A percentile compares a stretch with the other conserved stretches of the same genome.
phyloP scores from a whole-genome alignment of 805 yeast genomes.

The Phaffomyces opuntiae region DNA sequence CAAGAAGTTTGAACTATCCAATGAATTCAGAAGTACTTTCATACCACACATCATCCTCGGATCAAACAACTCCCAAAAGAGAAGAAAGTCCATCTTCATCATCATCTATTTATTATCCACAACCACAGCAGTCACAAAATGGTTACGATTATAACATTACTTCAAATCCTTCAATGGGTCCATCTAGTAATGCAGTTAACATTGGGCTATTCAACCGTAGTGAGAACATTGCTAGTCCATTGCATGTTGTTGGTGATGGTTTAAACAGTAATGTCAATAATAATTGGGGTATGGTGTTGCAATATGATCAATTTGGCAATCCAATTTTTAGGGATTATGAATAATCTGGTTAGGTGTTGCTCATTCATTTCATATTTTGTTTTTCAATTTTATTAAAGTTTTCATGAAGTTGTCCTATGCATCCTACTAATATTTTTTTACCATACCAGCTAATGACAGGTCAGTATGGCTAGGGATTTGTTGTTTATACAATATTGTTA shows the following conservation, averaged over 20 bases:
- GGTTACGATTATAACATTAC: background rate
- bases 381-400: background rate
- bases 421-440: no score
- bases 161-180: no score
- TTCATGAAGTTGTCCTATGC: no score
- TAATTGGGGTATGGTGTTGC: constrained; percentile 3
- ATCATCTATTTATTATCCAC: background rate
- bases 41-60: background rate
- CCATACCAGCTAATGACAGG: no score
- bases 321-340: constrained; percentile 6
- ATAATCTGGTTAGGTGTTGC: background rate
- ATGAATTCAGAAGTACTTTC: background rate
- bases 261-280: background rate
- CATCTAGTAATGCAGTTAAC: no score
- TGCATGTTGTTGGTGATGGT: background rate
- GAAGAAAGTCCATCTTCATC: constrained; percentile 2
- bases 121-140: background rate
- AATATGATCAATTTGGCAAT: constrained; percentile 7
- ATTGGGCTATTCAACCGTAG: no score
- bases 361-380: background rate
- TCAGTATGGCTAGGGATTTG: no score
- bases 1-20: background rate
- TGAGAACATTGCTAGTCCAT: no score
- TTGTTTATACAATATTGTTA: no score
- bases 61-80: background rate